Conservation (phyloP, 192 early-diverging fungal genomes). For the Umbelopsis sp. region DNA sequence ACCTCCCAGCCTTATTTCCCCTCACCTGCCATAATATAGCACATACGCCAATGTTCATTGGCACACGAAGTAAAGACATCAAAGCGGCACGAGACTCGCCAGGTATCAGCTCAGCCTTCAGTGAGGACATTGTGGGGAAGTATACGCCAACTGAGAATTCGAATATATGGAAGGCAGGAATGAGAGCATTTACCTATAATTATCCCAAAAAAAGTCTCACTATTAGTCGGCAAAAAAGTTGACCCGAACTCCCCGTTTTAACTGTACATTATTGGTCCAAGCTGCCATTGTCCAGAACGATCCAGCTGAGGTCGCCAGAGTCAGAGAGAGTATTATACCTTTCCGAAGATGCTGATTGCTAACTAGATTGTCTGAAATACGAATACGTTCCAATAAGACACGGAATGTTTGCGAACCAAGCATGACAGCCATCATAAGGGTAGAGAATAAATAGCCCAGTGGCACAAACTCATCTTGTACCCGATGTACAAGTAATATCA, state of each 20-base stretch:
- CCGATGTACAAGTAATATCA: not conserved
- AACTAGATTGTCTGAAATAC: not conserved
- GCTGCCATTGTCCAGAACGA: slow-evolving; percentile 44
- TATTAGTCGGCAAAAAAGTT: slow-evolving; percentile 16
- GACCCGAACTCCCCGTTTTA: not conserved
- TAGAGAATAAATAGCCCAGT: slow-evolving; percentile 54
- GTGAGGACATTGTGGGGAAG: slow-evolving; percentile 52
- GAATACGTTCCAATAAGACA: not conserved
- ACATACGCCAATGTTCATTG: slow-evolving; percentile 61
- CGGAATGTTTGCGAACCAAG: slow-evolving; percentile 50
- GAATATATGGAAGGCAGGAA: slow-evolving; percentile 52
- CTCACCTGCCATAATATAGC: slow-evolving; percentile 49
- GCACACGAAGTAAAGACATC: slow-evolving; percentile 62
- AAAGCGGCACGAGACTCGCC: slow-evolving; percentile 59
- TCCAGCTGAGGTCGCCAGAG: slow-evolving; percentile 39
- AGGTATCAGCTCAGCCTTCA: slow-evolving; percentile 55
- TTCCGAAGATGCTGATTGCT: not conserved
- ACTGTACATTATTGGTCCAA: not conserved
- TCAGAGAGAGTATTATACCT: slow-evolving; percentile 31
- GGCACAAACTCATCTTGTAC: slow-evolving; percentile 29
- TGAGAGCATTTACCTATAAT: slow-evolving; percentile 19
- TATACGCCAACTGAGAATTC: slow-evolving; percentile 59
- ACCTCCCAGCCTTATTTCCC: not conserved
- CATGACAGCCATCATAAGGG: slow-evolving; percentile 58
- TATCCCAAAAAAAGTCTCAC: not conserved